Conservation (phyloP, 352 stramenopile genomes). For the Thraustotheca clavata region DNA sequence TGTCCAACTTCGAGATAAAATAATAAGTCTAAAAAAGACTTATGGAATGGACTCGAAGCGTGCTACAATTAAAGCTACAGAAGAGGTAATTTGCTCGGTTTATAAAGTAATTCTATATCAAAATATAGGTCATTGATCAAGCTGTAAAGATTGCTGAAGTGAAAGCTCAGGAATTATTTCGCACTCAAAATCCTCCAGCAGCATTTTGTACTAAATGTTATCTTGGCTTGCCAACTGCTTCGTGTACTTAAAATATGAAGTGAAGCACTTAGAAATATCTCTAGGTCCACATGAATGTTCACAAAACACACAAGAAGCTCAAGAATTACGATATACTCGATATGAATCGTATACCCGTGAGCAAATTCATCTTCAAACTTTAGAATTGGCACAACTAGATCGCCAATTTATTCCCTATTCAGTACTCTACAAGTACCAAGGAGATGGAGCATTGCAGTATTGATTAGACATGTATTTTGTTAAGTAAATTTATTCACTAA, state of each 20-base stretch:
- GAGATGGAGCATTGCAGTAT: no score
- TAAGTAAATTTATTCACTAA: no score
- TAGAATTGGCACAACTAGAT: neutral
- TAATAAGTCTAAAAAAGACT: neutral
- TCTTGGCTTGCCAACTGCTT: neutral
- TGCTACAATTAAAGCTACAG: neutral
- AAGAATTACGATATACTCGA: neutral
- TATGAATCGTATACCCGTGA: neutral
- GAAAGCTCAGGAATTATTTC: neutral
- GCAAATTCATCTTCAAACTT: neutral
- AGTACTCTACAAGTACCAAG: neutral
- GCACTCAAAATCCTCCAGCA: neutral
- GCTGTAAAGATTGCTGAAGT: neutral
- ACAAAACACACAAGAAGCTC: no score
- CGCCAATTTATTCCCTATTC: neutral
- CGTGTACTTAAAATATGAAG: neutral
- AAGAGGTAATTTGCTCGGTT: neutral
- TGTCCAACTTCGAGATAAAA: neutral
- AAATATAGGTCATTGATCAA: constrained; percentile 11
- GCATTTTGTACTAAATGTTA: neutral
- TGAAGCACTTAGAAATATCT: no score
- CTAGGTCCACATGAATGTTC: neutral
- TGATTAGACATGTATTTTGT: no score
- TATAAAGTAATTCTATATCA: neutral
- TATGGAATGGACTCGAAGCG: constrained; percentile 11